These are phyloP conservation scores for Wickerhamiella nectarea DNA, from an alignment of 805 yeast species.

Conservation along the genomic window DNA sequence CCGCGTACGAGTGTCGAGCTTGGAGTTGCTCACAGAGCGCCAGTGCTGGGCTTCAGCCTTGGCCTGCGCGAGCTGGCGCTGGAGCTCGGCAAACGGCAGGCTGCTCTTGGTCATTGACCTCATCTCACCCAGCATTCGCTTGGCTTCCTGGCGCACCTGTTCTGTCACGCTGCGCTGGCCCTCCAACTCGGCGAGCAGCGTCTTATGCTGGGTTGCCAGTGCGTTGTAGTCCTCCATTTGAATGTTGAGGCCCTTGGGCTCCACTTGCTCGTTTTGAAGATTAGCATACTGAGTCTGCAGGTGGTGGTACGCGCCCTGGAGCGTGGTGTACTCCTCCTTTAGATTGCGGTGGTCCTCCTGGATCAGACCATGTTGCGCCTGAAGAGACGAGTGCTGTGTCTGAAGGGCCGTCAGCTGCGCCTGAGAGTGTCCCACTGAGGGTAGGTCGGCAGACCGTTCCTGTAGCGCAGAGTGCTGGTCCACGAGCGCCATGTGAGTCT, in stretches of 20 bases:
- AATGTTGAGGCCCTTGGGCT: conserved; percentile 2
- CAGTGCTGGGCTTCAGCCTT: conserved; percentile 27
- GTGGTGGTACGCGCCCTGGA: conserved; percentile 18
- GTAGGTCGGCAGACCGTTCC: neutral
- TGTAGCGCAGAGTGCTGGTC: neutral
- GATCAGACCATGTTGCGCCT: conserved; percentile 1
- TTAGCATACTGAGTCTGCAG: conserved; percentile 6
- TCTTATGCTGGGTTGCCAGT: conserved; percentile 10
- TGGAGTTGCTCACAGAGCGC: conserved; percentile 10
- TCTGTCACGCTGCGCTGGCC: conserved; percentile 24
- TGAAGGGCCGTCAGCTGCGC: neutral
- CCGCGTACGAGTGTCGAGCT: neutral
- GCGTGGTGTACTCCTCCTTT: conserved; percentile 15
- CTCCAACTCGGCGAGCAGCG: conserved; percentile 14
- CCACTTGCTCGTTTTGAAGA: conserved; percentile 5
- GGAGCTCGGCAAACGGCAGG: conserved; percentile 11
- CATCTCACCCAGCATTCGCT: conserved; percentile 27
- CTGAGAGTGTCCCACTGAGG: neutral
- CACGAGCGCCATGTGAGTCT: neutral
- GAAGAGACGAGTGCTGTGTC: neutral
- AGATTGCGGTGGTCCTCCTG: conserved; percentile 7
- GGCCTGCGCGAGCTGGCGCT: conserved; percentile 19
- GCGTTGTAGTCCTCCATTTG: neutral
- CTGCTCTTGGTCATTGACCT: conserved; percentile 22
- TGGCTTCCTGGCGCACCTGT: conserved; percentile 28